phyloP scores from a whole-genome alignment of 495 filamentous ascomycete species.

The Glutinoglossum americanum region DNA sequence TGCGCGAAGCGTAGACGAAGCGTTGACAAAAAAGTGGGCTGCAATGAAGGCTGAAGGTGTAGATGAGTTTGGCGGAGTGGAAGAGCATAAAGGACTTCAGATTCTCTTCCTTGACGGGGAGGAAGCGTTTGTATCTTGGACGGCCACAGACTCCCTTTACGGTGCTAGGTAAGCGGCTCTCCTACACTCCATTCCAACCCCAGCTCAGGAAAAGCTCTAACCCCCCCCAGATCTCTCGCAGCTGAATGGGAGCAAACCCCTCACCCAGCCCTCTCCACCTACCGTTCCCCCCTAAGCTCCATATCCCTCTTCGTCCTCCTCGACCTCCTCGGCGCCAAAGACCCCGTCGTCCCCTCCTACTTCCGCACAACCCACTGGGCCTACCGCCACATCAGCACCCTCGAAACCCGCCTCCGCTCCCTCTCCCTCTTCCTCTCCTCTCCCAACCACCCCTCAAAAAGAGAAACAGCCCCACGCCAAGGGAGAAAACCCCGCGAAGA shows the following conservation, averaged over 20 bases:
- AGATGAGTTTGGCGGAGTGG: constrained; percentile 22
- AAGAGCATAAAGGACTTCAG: constrained; percentile 66
- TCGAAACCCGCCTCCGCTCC: constrained; percentile 49
- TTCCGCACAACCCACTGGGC: constrained; percentile 88
- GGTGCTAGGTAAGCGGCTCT: constrained; percentile 41
- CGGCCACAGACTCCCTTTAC: constrained; percentile 60
- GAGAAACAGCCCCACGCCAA: background rate
- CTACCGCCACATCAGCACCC: constrained; percentile 42
- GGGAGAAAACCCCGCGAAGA: background rate
- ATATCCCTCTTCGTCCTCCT: constrained; percentile 86
- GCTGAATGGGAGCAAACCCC: constrained; percentile 44
- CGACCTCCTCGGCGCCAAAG: constrained; percentile 57
- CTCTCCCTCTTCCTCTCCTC: constrained; percentile 30
- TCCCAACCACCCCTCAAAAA: constrained; percentile 10
- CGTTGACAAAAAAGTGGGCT: constrained; percentile 61
- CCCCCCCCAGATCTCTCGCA: constrained; percentile 36
- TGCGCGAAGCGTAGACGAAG: constrained; percentile 56
- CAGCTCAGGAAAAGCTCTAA: background rate
- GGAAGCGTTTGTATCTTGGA: constrained; percentile 73
- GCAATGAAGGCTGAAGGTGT: constrained; percentile 38
- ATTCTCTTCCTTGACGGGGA: constrained; percentile 84
- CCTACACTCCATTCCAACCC: background rate
- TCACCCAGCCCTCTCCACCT: constrained; percentile 50
- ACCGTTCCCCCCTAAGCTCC: constrained; percentile 45
- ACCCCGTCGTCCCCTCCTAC: constrained; percentile 55